These are phyloP conservation scores for Botrytis squamosa DNA, from an alignment of 2,329 filamentous ascomycete genomes.

Conservation along the genomic window DNA sequence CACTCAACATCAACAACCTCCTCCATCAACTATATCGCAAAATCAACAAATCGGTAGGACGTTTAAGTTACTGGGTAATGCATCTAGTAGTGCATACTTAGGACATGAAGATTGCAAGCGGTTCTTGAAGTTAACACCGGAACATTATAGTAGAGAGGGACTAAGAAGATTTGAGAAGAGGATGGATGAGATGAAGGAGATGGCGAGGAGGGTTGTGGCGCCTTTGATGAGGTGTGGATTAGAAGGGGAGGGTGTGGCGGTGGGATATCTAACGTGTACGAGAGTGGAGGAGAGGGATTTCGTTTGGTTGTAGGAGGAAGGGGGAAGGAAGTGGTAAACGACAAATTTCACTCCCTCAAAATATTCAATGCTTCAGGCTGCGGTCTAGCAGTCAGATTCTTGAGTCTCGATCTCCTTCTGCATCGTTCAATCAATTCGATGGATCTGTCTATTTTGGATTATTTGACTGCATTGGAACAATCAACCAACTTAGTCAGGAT, in stretches of 20 bases:
- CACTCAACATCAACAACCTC: conserved; percentile 17
- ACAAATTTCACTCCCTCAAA: neutral
- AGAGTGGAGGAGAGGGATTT: conserved; percentile 61
- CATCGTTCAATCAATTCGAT: neutral
- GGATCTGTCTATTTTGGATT: neutral
- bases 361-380: neutral
- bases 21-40: conserved; percentile 14
- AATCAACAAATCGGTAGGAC: conserved; percentile 59
- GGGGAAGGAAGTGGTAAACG: neutral
- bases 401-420: neutral
- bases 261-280: conserved; percentile 66
- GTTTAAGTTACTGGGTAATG: conserved; percentile 71
- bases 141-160: conserved; percentile 84
- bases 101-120: conserved; percentile 84
- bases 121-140: conserved; percentile 80
- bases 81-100: conserved; percentile 64
- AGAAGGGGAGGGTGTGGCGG: conserved; percentile 64
- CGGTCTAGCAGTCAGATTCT: neutral
- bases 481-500: neutral
- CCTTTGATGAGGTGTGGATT: conserved; percentile 84
- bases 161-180: conserved; percentile 80
- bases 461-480: neutral
- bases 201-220: conserved; percentile 78
- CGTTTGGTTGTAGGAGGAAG: conserved; percentile 48
- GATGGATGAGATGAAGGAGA: conserved; percentile 82